phyloP scores from a whole-genome alignment of 202 grass and related monocot species.

The Schoenoplectus tabernaemontani region DNA sequence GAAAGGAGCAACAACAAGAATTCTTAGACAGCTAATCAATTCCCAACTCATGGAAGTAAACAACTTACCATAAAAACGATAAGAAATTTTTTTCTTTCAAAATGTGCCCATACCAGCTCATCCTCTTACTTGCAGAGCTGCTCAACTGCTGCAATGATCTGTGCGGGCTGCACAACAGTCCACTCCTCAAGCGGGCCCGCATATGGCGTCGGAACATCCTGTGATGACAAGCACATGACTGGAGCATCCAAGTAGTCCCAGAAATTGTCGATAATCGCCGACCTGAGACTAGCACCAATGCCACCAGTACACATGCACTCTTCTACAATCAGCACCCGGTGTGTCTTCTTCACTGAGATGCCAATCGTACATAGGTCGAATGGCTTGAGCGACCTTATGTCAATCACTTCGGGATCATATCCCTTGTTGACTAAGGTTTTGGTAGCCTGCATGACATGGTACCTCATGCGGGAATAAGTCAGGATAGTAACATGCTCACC shows the following conservation, averaged over 20 bases:
- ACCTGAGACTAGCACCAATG: constrained; percentile 66
- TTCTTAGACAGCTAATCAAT: not conserved
- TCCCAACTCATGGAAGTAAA: not conserved
- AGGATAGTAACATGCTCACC: constrained; percentile 71
- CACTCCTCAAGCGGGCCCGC: constrained; percentile 58
- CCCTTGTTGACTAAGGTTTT: constrained; percentile 79
- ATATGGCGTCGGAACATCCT: constrained; percentile 75
- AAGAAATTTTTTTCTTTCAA: not conserved
- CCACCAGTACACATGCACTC: constrained; percentile 82
- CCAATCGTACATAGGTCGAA: constrained; percentile 67
- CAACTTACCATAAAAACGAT: not conserved
- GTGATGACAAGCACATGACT: constrained; percentile 67
- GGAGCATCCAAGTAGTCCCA: constrained; percentile 81
- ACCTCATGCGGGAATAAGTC: constrained; percentile 68
- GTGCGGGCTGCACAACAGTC: constrained; percentile 62
- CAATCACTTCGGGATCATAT: constrained; percentile 68
- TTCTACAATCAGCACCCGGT: constrained; percentile 69
- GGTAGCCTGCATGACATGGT: constrained; percentile 71
- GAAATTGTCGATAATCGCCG: constrained; percentile 67
- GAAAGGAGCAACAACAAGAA: not conserved
- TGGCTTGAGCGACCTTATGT: constrained; percentile 70
- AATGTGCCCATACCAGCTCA: not conserved
- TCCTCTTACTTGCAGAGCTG: constrained; percentile 56
- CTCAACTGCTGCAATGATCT: constrained; percentile 65
- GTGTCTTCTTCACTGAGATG: constrained; percentile 71